These are phyloP conservation scores for Boletus edulis DNA, from an alignment of 768 basidiomycete species.

Conservation along the genomic window DNA sequence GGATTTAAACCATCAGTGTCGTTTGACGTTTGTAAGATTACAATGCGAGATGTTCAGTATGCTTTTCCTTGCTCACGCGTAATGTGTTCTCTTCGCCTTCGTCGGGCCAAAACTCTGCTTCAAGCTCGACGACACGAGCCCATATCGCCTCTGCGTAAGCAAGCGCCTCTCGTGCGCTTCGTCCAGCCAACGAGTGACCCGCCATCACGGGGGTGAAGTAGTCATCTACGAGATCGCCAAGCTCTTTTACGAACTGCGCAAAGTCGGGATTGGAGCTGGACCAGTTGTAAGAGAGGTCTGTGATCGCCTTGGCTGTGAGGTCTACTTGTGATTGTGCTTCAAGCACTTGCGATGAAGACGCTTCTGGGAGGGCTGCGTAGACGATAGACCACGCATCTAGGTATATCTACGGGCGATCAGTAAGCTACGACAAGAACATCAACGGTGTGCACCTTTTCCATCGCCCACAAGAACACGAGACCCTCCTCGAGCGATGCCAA, in stretches of 20 bases:
- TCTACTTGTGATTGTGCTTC: not conserved
- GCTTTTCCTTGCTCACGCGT: not conserved
- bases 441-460: slow-evolving; percentile 57
- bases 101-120: slow-evolving; percentile 58
- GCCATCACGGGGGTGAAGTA: slow-evolving; percentile 35
- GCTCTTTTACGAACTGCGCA: slow-evolving; percentile 47
- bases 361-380: slow-evolving; percentile 12
- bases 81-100: slow-evolving; percentile 34
- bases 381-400: slow-evolving; percentile 66
- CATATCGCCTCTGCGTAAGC: slow-evolving; percentile 49
- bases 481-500: slow-evolving; percentile 55
- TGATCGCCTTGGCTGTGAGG: slow-evolving; percentile 33
- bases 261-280: slow-evolving; percentile 46
- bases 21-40: not conserved
- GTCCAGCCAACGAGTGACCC: slow-evolving; percentile 23
- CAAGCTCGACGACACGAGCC: slow-evolving; percentile 58
- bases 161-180: slow-evolving; percentile 9
- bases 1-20: too few relatives aligned
- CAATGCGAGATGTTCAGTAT: not conserved
- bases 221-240: slow-evolving; percentile 47
- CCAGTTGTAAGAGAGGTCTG: slow-evolving; percentile 63
- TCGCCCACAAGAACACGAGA: slow-evolving; percentile 73
- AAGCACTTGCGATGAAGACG: not conserved
- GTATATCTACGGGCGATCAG: slow-evolving; percentile 48
- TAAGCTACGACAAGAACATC: too few relatives aligned